Evolutionary conservation across 495 filamentous ascomycete genomes (phyloP).

Genomic region (Penicillium paxilli): DNA sequence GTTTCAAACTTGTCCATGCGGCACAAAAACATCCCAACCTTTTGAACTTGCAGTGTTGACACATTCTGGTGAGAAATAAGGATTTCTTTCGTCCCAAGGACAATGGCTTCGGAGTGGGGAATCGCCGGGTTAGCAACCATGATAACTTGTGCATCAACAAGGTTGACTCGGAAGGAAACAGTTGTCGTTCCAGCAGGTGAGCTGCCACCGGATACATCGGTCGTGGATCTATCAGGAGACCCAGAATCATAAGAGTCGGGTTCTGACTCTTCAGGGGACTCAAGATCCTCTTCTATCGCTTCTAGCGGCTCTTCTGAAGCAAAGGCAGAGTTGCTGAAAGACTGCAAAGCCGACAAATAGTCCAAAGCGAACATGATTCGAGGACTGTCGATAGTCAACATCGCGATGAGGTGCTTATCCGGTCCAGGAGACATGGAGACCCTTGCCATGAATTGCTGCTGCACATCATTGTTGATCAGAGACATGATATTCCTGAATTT

Average conservation of each 20-base stretch:
- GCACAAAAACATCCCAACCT: conserved; percentile 97
- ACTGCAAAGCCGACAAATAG: conserved; percentile 86
- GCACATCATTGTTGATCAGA: conserved; percentile 85
- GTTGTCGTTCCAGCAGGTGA: conserved; percentile 57
- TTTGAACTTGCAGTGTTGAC: conserved; percentile 83
- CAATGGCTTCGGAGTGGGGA: conserved; percentile 89
- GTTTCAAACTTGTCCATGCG: conserved; percentile 96
- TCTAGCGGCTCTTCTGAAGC: conserved; percentile 52
- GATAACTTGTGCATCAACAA: conserved; percentile 95
- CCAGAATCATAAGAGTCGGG: conserved; percentile 52
- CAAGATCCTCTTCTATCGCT: conserved; percentile 53
- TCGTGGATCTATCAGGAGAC: conserved; percentile 30
- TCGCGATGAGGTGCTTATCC: conserved; percentile 80
- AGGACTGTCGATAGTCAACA: conserved; percentile 94
- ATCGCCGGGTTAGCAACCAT: conserved; percentile 92
- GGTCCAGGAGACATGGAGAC: conserved; percentile 87
- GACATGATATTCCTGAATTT: conserved; percentile 99
- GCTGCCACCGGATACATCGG: conserved; percentile 23
- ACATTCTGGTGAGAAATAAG: conserved; percentile 92
- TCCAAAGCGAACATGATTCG: conserved; percentile 93
- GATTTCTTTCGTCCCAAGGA: conserved; percentile 90
- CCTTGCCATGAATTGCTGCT: conserved; percentile 96
- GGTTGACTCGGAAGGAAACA: conserved; percentile 86
- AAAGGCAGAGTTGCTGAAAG: conserved; percentile 71
- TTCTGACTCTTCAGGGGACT: conserved; percentile 59